These are phyloP conservation scores for Fomitopsis pulvina DNA, from an alignment of 768 basidiomycete genomes.

Conservation along the genomic window DNA sequence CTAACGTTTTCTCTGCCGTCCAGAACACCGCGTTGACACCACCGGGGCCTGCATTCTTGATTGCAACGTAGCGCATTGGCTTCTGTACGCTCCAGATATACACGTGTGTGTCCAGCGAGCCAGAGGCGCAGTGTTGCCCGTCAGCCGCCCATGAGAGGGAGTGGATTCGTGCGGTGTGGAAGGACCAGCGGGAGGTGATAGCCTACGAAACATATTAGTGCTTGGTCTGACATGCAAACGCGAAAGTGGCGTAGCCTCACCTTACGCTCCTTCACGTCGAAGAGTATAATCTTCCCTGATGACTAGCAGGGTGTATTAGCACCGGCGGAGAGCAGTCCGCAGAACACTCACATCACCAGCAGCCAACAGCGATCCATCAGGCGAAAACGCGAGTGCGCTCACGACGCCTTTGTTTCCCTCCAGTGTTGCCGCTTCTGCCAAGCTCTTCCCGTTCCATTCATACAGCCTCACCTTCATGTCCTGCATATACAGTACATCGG, in stretches of 20 bases:
- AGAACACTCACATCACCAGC: constrained; percentile 72
- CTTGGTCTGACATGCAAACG: background rate
- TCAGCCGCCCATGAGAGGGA: constrained; percentile 73
- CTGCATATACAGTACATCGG: constrained; percentile 25
- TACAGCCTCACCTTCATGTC: constrained; percentile 73
- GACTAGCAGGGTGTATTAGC: constrained; percentile 39
- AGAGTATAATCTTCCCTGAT: constrained; percentile 74
- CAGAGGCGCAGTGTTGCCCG: constrained; percentile 75
- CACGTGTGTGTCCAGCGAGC: constrained; percentile 88
- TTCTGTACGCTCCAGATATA: constrained; percentile 79
- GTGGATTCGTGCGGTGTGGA: constrained; percentile 78
- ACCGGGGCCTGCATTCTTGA: constrained; percentile 83
- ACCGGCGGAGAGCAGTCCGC: background rate
- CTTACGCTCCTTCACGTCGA: constrained; percentile 61
- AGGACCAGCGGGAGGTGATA: constrained; percentile 75
- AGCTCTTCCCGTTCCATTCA: constrained; percentile 58
- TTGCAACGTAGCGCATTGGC: constrained; percentile 66
- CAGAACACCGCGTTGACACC: constrained; percentile 81
- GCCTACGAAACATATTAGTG: constrained; percentile 30
- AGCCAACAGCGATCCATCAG: constrained; percentile 68
- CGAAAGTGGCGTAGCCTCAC: constrained; percentile 27
- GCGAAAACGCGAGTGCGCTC: constrained; percentile 72
- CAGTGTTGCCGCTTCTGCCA: constrained; percentile 50
- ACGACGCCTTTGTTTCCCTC: constrained; percentile 68
- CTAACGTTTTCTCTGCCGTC: constrained; percentile 54